phyloP scores from a whole-genome alignment of 805 yeast genomes.

The Teunomyces aglyptinius region DNA sequence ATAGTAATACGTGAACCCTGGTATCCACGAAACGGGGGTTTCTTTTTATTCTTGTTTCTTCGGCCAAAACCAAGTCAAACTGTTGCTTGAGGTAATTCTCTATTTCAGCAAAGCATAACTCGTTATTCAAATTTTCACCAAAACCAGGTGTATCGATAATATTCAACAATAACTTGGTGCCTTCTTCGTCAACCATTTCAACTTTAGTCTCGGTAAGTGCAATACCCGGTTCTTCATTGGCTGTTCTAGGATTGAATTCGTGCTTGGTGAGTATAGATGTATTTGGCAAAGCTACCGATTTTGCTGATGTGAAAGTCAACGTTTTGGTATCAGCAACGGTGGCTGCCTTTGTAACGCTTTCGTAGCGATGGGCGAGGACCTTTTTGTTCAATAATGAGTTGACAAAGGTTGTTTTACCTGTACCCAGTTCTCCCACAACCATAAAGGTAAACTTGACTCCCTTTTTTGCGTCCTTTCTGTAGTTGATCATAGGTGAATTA shows the following conservation, averaged over 20 bases:
- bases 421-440: conserved; percentile 71
- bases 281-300: conserved; percentile 52
- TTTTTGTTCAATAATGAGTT: conserved; percentile 64
- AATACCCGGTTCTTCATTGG: conserved; percentile 69
- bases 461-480: conserved; percentile 67
- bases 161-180: conserved; percentile 53
- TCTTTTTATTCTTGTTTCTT: conserved; percentile 83
- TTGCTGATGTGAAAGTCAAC: conserved; percentile 55
- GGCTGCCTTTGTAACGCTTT: conserved; percentile 26
- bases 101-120: conserved; percentile 64
- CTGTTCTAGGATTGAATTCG: conserved; percentile 59
- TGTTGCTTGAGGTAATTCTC: conserved; percentile 70
- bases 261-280: conserved; percentile 55
- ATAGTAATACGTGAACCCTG: conserved; percentile 73
- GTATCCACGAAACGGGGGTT: conserved; percentile 80
- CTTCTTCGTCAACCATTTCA: conserved; percentile 60
- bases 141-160: conserved; percentile 74
- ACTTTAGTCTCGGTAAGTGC: conserved; percentile 66
- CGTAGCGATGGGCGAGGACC: conserved; percentile 59
- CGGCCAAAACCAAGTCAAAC: conserved; percentile 75
- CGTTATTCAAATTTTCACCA: conserved; percentile 73
- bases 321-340: conserved; percentile 43
- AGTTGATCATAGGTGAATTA: conserved; percentile 45
- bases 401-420: conserved; percentile 76
- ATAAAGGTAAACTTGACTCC: conserved; percentile 72